Conservation (phyloP, 2,329 filamentous ascomycete species). For the Diaporthe vaccinii region DNA sequence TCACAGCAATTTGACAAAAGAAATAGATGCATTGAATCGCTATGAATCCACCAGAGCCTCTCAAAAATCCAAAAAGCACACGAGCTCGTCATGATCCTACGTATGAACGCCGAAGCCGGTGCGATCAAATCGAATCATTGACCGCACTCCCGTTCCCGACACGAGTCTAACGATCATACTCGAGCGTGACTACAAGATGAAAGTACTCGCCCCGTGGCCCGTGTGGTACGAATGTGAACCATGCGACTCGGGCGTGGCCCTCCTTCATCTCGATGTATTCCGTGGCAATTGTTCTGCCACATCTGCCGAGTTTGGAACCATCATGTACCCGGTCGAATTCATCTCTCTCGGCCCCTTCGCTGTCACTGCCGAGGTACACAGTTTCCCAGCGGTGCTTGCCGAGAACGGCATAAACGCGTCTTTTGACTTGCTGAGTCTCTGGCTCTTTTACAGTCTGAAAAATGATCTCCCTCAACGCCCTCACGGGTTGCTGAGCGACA, state of each 20-base stretch:
- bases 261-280: not conserved
- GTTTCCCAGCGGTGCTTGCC: not conserved
- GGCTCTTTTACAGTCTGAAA: not conserved
- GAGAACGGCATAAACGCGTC: not conserved
- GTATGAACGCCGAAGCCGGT: not conserved
- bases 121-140: not conserved
- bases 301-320: not conserved
- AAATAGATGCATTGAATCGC: not conserved
- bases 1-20: too few species aligned
- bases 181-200: not conserved
- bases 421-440: not conserved
- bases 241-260: not conserved
- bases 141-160: not conserved
- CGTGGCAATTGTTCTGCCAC: not conserved
- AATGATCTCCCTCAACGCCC: not conserved
- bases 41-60: not conserved
- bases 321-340: not conserved
- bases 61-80: not conserved
- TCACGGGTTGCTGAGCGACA: not conserved
- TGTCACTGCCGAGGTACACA: not conserved
- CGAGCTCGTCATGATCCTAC: not conserved
- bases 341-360: not conserved
- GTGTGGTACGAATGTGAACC: not conserved
- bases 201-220: not conserved
- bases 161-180: not conserved